Base-by-base conservation (phyloP, 495 filamentous ascomycete species). In the Talaromyces liani region DNA sequence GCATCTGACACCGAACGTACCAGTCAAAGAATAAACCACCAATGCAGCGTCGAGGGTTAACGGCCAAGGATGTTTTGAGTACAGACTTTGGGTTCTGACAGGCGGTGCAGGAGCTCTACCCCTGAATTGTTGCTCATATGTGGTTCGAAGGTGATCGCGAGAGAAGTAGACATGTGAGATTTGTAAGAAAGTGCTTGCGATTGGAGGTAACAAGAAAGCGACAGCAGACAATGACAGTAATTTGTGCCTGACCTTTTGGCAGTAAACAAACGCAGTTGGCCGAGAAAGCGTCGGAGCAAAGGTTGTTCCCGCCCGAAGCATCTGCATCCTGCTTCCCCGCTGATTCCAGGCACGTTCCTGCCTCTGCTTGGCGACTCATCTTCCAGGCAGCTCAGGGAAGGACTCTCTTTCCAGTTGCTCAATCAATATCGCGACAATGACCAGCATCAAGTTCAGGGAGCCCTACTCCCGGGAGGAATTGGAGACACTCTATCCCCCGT, bases 391-490 rank as follows among this genome's bases (percentile, higher is more conserved):
- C 24, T 39, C 0, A 36, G 14, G 18, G 18, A 34, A 25, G 14
- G 7, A 20, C 16, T 25, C n/a, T 57, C 31, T 24, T 36, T 41
- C 34, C 25, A 27, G 25, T 14, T 7, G 25, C 54, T 22, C 53
- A 56, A 29, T 41, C 49, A 12, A 14, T 16, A 29, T 27, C 49
- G 22, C 29, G 8, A 3, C 34, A 51, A 98, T 98, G 94, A 87
- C 92, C 20, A 86, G 87, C 25, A 81, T 96, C 27, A 75, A 80
- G 33, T 89, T 91, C 29, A 87, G 91, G 22, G 77, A 81, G 59
- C 86, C 91, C 0, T 98, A 97, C 76, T 86, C 87, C 49, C 75
- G 84, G 60, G 88, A 90, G 61, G 95, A 98, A 82, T 85, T 98
- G 22, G 75, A 78, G 39, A 76, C 79, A 66, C 87, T 98, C 54